Percentiles rank a stretch among this genome's conserved stretches.
These are phyloP conservation scores for Botrytis tulipae DNA, from an alignment of 2,329 filamentous ascomycete genomes.

Conservation along the genomic window DNA sequence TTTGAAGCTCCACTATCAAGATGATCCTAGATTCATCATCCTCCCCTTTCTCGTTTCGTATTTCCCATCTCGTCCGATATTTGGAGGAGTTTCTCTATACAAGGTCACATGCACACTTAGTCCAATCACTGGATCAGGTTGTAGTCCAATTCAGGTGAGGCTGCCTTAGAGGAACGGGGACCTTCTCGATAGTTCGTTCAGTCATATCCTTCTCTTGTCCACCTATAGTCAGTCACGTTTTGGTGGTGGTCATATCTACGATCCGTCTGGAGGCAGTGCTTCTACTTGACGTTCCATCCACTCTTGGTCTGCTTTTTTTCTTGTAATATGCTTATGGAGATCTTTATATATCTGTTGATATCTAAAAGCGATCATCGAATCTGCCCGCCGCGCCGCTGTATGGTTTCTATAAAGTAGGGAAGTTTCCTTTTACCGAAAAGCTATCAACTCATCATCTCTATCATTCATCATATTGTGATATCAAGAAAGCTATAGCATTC, in stretches of 20 bases:
- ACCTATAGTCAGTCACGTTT: constrained; percentile 29
- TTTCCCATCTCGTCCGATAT: constrained; percentile 1
- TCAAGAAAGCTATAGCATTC: neutral
- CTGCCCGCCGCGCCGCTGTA: constrained; percentile 9
- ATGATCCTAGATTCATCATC: constrained; percentile 19
- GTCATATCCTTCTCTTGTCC: constrained; percentile 22
- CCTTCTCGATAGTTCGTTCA: constrained; percentile 13
- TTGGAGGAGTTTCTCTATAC: constrained; percentile 14
- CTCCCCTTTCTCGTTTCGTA: neutral
- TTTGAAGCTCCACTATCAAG: constrained; percentile 9
- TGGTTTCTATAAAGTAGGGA: constrained; percentile 19
- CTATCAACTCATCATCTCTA: constrained; percentile 14
- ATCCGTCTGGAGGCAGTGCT: constrained; percentile 35
- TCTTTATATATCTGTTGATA: constrained; percentile 26
- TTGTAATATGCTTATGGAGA: neutral
- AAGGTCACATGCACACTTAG: constrained; percentile 25
- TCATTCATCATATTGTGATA: neutral
- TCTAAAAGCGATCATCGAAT: neutral
- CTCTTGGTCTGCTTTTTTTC: neutral
- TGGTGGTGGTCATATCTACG: constrained; percentile 28
- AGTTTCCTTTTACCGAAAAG: neutral
- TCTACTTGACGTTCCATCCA: constrained; percentile 23
- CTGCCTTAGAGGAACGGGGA: constrained; percentile 27
- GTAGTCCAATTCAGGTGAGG: constrained; percentile 24
- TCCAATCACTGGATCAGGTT: constrained; percentile 23